Evolutionary conservation across 2,329 filamentous ascomycete species (phyloP).

Genomic region (Venturia oleaginea): DNA sequence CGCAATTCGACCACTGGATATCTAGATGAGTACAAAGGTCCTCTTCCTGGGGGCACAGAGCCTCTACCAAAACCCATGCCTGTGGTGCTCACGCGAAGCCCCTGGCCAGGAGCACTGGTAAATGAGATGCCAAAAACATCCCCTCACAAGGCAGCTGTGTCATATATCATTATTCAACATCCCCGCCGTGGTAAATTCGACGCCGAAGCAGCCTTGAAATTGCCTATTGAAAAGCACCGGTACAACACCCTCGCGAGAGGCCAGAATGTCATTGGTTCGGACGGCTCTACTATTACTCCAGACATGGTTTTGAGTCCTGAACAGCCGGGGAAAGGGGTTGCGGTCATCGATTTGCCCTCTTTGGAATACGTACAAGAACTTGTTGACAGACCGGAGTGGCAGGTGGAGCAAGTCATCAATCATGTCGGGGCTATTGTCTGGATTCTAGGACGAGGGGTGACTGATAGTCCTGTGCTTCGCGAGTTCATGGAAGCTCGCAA

Average conservation of each 20-base stretch:
- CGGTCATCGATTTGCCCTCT: conserved; percentile 71
- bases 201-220: conserved; percentile 49
- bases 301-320: conserved; percentile 73
- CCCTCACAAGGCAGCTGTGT: conserved; percentile 61
- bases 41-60: conserved; percentile 43
- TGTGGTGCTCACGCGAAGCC: conserved; percentile 62
- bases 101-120: conserved; percentile 67
- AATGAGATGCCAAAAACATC: conserved; percentile 57
- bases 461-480: conserved; percentile 50
- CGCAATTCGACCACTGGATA: conserved; percentile 52
- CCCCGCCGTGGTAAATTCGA: conserved; percentile 75
- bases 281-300: conserved; percentile 65
- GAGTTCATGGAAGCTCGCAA: conserved; percentile 58
- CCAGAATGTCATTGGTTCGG: conserved; percentile 50
- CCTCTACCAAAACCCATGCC: conserved; percentile 43
- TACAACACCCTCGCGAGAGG: conserved; percentile 56
- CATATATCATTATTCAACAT: conserved; percentile 76
- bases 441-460: conserved; percentile 65
- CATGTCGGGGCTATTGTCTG: conserved; percentile 66
- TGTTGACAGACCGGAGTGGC: conserved; percentile 64
- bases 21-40: conserved; percentile 62
- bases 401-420: conserved; percentile 52
- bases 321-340: conserved; percentile 62
- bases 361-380: conserved; percentile 60
- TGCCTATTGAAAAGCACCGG: conserved; percentile 54